Evolutionary conservation across 78 protist genomes (phyloP).

Genomic region (Acrasis kona): DNA sequence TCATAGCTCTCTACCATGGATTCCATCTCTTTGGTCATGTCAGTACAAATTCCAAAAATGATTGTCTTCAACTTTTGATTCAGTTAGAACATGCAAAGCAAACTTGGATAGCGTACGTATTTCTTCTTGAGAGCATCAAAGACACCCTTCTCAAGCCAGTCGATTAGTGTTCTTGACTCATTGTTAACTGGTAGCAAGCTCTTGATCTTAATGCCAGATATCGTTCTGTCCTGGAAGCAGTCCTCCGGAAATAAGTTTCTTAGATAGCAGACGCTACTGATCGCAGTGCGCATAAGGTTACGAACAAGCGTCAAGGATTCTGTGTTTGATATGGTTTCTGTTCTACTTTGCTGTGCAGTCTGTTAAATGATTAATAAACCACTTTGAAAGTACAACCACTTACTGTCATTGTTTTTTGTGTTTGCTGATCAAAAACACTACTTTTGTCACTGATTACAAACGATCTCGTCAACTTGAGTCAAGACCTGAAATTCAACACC

Average conservation of each 20-base stretch:
- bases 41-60: slow-evolving; percentile 15
- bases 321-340: neutral
- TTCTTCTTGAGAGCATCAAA: slow-evolving; percentile 38
- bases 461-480: too few species aligned
- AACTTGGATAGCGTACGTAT: slow-evolving; percentile 17
- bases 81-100: neutral
- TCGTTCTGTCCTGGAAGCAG: slow-evolving; percentile 6
- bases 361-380: neutral
- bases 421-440: too few species aligned
- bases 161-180: slow-evolving; percentile 3
- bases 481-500: too few species aligned
- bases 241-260: slow-evolving; percentile 36
- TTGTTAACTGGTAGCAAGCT: slow-evolving; percentile 6
- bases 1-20: slow-evolving; percentile 18
- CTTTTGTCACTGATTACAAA: too few species aligned
- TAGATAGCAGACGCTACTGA: slow-evolving; percentile 25
- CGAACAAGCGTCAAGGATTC: neutral
- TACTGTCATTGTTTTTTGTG: neutral
- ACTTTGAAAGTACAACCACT: neutral
- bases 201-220: slow-evolving; percentile 25
- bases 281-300: slow-evolving; percentile 15
- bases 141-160: slow-evolving; percentile 44
- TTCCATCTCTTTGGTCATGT: slow-evolving; percentile 1
- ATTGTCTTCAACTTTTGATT: slow-evolving; percentile 8
- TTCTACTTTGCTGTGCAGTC: neutral